Evolutionary conservation across 2,329 filamentous ascomycete species (phyloP).

Genomic region (Mollisia scopiformis): DNA sequence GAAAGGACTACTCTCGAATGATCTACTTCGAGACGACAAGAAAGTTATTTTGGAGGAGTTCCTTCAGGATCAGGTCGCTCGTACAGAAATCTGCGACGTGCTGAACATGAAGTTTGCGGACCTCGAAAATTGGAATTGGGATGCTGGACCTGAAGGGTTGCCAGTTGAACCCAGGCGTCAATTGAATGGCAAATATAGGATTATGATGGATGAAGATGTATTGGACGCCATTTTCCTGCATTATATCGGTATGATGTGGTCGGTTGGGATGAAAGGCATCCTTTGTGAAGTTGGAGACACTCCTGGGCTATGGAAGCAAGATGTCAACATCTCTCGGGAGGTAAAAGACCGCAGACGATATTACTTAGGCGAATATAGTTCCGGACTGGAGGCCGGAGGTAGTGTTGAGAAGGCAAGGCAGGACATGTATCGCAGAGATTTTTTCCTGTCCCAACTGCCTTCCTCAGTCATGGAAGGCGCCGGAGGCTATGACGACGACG

Average conservation of each 20-base stretch:
- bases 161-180: constrained; percentile 53
- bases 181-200: constrained; percentile 59
- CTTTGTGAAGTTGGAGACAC: constrained; percentile 31
- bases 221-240: constrained; percentile 56
- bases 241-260: constrained; percentile 53
- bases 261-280: constrained; percentile 43
- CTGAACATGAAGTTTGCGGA: constrained; percentile 56
- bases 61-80: constrained; percentile 47
- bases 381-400: background rate
- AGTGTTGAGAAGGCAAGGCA: constrained; percentile 22
- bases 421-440: constrained; percentile 44
- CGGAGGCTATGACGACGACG: constrained; percentile 43
- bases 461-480: constrained; percentile 38
- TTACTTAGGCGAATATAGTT: constrained; percentile 5
- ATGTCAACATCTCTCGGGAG: background rate
- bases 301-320: constrained; percentile 12
- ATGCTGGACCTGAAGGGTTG: constrained; percentile 39
- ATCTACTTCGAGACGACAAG: constrained; percentile 54
- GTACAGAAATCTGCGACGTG: constrained; percentile 56
- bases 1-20: constrained; percentile 48
- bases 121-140: constrained; percentile 54
- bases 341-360: constrained; percentile 7
- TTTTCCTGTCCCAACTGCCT: constrained; percentile 60
- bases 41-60: constrained; percentile 50
- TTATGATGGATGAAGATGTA: constrained; percentile 61